Evolutionary conservation across 768 basidiomycete species (phyloP), one percentile per base, ranked within the genome.

Genomic region (Chalciporus pseudorubinellus): DNA sequence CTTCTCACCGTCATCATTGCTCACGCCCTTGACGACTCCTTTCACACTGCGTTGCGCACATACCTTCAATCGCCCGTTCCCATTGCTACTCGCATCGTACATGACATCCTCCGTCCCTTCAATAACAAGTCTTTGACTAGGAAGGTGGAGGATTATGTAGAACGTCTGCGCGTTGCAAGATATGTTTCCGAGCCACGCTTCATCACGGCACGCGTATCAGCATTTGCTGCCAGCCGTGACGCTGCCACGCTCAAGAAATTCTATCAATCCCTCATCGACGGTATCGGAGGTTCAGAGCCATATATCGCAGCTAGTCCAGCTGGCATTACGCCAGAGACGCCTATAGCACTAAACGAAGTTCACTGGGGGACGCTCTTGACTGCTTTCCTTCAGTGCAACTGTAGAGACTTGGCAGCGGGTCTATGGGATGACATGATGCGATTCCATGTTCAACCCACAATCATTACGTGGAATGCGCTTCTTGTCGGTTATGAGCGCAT

Each of bases 401-500:
- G 78, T 26, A 71, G 72, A 39, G 83, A 86, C 46, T 67, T 84
- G 19, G 89, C 84, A 3, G 78, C 77, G 39, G 69, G 71, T 20
- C 62, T 91, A 6, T 92, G 91, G 91, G 73, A 78, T 31, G 88
- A 90, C 63, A 78, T 89, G 71, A 47, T 70, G 16, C 58, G 66
- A 33, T 68, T 76, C 19, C 76, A 75, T 1, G 65, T 86, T 33
- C 65, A 51, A 33, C 83, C 84, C n/a, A 77, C 77, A 2, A 67
- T 79, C 9, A 69, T 74, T 22, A 77, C 82, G 44, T 93, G 91
- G 90, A 89, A 80, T 10, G 80, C 83, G 14, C 74, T 91, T 39
- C 70, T 94, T 33, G 79, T 84, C 42, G 80, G 82, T 8, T 84
- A 85, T 57, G 77, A 74, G 28, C 70, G 76, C 42, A 70, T 76